Evolutionary conservation across 2,329 filamentous ascomycete genomes (phyloP), one percentile per base, ranked within the genome.

Genomic region (Xylaria sp.): DNA sequence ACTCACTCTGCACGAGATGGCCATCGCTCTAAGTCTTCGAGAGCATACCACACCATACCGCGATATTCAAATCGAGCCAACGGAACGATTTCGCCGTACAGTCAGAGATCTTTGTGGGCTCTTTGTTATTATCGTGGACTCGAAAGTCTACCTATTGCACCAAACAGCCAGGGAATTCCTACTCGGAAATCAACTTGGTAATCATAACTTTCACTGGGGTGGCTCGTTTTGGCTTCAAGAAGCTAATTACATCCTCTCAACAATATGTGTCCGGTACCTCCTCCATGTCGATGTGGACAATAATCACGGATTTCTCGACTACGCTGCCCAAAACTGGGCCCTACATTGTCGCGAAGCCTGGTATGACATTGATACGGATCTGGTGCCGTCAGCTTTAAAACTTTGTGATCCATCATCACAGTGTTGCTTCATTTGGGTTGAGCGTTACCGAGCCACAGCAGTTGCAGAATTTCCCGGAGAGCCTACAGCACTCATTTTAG

Each of bases 131-230:
- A 70, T 82, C n/a, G 65, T 76, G 1, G 70, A 80, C 50, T 68
- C 62, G 4, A 76, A 66, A 58, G 69, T 82, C 4, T 82, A 79
- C 67, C 71, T 82, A 6, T 70, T 82, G 36, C 80, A 82, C 39
- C 78, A 82, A 67, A 82, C 80, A 1, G 80, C 79, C 0, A 80
- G 73, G 60, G 79, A 81, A 50, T 81, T 81, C 66, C 63, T 82
- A 39, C 58, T 78, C 43, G 46, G 50, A 36, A 25, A 64, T 6
- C 28, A 34, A 39, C 2, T 20, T 3, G 20, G 20, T 25, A 23
- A 13, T 32, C 13, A 30, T 7, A 30, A 6, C 15, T 18, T 2
- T 6, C 52, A 46, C 20, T 71, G 66, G 69, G 48, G 67, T 30
- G 39, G 34, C 30, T 70, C 70, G n/a, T 15, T 69, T 10, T 1